Conservation (phyloP, 768 basidiomycete species). For the Tephrocybe sp. region DNA sequence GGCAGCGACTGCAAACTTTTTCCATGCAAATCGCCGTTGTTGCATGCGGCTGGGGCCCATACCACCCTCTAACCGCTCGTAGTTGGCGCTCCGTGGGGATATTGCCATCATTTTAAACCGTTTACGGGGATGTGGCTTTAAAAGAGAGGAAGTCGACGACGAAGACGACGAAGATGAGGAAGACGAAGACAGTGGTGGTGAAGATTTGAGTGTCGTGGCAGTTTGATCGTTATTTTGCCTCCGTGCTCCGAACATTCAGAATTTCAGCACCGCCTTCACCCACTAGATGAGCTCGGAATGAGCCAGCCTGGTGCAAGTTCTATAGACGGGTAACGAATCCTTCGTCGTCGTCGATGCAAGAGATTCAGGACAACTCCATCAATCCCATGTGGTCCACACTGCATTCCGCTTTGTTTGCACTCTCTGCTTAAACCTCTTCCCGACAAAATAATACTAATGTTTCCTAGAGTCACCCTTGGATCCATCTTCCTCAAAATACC, state of each 20-base stretch:
- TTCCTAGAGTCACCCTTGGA: too few relatives aligned
- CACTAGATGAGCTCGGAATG: neutral
- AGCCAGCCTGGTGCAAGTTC: neutral
- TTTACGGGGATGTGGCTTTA: slow-evolving; percentile 1
- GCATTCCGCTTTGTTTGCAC: too few relatives aligned
- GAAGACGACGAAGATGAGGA: neutral
- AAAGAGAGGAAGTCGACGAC: slow-evolving; percentile 7
- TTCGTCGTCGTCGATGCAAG: too few relatives aligned
- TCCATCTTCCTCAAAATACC: too few relatives aligned
- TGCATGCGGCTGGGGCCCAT: slow-evolving; percentile 43
- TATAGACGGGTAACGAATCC: neutral
- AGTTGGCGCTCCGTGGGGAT: slow-evolving; percentile 42
- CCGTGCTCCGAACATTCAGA: slow-evolving; percentile 4
- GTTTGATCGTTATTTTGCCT: slow-evolving; percentile 5
- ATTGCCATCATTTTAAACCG: slow-evolving; percentile 15
- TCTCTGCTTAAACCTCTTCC: too few relatives aligned
- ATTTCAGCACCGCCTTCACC: neutral
- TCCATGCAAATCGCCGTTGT: slow-evolving; percentile 48
- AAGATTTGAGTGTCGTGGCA: slow-evolving; percentile 5
- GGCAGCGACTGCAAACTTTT: slow-evolving; percentile 62
- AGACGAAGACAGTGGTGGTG: slow-evolving; percentile 6
- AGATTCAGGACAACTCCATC: too few relatives aligned
- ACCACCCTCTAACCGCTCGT: slow-evolving; percentile 62
- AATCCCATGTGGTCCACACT: too few relatives aligned
- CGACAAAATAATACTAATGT: too few relatives aligned